phyloP scores from a whole-genome alignment of 1,284 basidiomycete genomes.

The Apiotrichum gracile region DNA sequence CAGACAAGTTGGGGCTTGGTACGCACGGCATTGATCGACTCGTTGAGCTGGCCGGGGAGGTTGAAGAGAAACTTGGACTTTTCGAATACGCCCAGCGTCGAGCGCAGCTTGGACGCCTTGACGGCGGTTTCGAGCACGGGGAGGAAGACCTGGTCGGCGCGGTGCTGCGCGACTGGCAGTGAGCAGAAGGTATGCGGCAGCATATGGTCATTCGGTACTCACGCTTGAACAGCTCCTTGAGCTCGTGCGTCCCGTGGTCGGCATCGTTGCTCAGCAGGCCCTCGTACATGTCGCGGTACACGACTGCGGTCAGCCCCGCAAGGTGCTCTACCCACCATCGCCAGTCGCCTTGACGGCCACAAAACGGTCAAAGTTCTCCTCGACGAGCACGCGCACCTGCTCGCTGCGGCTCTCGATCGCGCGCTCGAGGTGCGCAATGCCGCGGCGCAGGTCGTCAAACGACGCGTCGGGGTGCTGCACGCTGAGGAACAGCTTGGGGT shows the following conservation, averaged over 20 bases:
- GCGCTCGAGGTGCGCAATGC: slow-evolving; percentile 63
- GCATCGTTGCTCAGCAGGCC: slow-evolving; percentile 69
- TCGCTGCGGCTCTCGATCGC: slow-evolving; percentile 84
- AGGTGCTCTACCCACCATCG: slow-evolving; percentile 59
- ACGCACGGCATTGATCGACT: slow-evolving; percentile 56
- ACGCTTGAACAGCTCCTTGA: slow-evolving; percentile 82
- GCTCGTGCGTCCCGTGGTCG: slow-evolving; percentile 76
- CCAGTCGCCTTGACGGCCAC: slow-evolving; percentile 95
- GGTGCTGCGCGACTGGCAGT: slow-evolving; percentile 58
- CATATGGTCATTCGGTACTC: slow-evolving; percentile 23
- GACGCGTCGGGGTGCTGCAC: slow-evolving; percentile 92
- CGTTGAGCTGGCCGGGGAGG: slow-evolving; percentile 83
- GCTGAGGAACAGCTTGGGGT: slow-evolving; percentile 88
- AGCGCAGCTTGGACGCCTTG: slow-evolving; percentile 87
- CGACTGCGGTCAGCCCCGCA: slow-evolving; percentile 52
- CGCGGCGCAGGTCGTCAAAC: slow-evolving; percentile 78
- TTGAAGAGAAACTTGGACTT: slow-evolving; percentile 98
- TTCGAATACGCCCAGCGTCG: slow-evolving; percentile 91
- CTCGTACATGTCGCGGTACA: slow-evolving; percentile 89
- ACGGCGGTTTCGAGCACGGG: slow-evolving; percentile 94
- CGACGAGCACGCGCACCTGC: slow-evolving; percentile 87
- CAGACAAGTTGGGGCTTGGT: neutral
- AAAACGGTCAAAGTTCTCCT: slow-evolving; percentile 97
- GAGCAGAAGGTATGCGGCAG: neutral
- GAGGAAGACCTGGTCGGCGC: slow-evolving; percentile 92